Evolutionary conservation across 2,329 filamentous ascomycete genomes (phyloP).

Genomic region (Trichoderma asperellum): DNA sequence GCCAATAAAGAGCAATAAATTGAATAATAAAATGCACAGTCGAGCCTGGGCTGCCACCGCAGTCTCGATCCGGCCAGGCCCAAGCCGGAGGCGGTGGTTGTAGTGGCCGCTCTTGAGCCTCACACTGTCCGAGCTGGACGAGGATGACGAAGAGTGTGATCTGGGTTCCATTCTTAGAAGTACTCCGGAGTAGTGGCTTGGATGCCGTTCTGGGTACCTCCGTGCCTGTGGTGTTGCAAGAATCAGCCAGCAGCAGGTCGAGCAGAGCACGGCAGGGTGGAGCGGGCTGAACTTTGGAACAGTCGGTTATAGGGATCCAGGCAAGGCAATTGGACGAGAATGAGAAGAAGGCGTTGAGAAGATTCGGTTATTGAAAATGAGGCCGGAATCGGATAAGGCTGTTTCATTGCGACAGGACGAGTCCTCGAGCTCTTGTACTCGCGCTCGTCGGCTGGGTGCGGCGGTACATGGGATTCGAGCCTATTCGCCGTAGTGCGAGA

Average conservation of each 20-base stretch:
- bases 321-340: neutral
- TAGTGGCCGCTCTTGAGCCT: conserved; percentile 11
- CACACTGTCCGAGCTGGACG: conserved; percentile 3
- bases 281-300: conserved; percentile 23
- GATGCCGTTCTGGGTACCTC: conserved; percentile 1
- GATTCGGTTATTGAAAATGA: neutral
- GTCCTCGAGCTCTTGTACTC: neutral
- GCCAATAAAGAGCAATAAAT: neutral
- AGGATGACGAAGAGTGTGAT: neutral
- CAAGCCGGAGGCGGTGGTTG: neutral
- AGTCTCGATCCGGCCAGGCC: neutral
- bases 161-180: neutral
- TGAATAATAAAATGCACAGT: neutral
- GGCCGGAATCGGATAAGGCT: conserved; percentile 24
- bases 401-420: neutral
- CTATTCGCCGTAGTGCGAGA: neutral
- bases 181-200: neutral
- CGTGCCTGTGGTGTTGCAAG: conserved; percentile 1
- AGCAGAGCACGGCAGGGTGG: conserved; percentile 8
- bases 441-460: neutral
- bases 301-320: neutral
- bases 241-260: neutral
- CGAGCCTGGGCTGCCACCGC: neutral
- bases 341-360: neutral
- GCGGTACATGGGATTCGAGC: neutral